Evolutionary conservation across 352 stramenopile species (phyloP), one percentile per base, ranked within the genome.

Genomic region (Phytophthora chlamydospora): DNA sequence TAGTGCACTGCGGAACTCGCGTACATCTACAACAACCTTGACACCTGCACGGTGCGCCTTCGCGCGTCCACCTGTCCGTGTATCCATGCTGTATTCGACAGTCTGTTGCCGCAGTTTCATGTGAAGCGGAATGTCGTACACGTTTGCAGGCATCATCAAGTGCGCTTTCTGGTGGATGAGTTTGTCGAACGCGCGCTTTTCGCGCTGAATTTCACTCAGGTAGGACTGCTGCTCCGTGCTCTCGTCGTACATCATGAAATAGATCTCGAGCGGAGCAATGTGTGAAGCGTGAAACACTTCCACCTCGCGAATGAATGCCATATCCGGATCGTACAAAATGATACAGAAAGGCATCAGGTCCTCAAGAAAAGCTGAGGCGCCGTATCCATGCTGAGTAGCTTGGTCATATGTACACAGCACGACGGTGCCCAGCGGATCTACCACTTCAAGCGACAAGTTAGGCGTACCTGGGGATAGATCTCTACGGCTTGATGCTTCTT

Each of bases 211-310:
- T 42, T 95, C 77, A 46, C 93, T 98, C 57, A 98, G 69, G 58
- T 99, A 99, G 16, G 84, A 88, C 58, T 98, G 96, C 68, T 99
- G 90, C 71, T 99, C 97, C 4, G 95, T 93, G 71, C 91, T 98
- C 48, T 98, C 89, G 58, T 98, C 86, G 76, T 98, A 99, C 46
- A 98, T 79, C 68, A 99, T 90, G 51, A 99, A 98, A 64, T 98
- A 99, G 19, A 99, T 89, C 57, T 95, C 76, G 6, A 97, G 61
- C 7, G 78, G 55, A 10, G 57, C 56, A 46, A 58, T 36, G 16
- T 77, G 75, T 19, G 56, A 75, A 12, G 90, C 90, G 52, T 97
- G 80, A 46, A 98, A 97, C 11, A 98, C 86, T 63, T 99, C 97
- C 32, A 99, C 68, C 61, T 97, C 85, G 43, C 97, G 91, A 63